A percentile compares a stretch with the other conserved stretches of the same genome.
These are phyloP conservation scores for Cynara cardunculus DNA, from an alignment of 129 eudicot species.

Conservation along the genomic window DNA sequence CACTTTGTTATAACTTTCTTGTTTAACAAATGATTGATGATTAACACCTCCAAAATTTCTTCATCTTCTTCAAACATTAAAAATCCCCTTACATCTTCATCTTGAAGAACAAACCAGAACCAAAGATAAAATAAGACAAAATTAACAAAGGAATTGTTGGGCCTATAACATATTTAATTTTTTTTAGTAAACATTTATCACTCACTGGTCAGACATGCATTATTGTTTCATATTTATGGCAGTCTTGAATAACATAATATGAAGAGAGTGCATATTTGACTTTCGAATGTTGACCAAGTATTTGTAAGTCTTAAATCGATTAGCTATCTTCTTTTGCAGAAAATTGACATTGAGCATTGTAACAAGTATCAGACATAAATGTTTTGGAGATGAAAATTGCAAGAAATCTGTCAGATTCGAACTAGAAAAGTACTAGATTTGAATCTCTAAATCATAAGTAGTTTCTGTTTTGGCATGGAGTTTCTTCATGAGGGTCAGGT, in stretches of 20 bases:
- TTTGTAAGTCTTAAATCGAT: not conserved
- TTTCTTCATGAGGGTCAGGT: too few relatives aligned
- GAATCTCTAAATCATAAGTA: not conserved
- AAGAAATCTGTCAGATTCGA: not conserved
- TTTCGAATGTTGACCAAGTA: not conserved
- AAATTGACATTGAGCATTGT: not conserved
- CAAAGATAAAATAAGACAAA: not conserved
- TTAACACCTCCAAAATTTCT: not conserved
- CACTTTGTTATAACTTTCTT: not conserved
- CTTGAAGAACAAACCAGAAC: not conserved
- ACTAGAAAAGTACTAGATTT: not conserved
- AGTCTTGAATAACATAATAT: not conserved
- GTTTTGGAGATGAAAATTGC: not conserved
- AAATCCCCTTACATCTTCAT: not conserved
- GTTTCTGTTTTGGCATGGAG: too few relatives aligned
- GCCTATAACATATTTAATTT: not conserved
- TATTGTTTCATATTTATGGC: not conserved
- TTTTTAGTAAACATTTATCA: not conserved
- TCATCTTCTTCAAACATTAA: not conserved
- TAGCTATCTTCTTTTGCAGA: not conserved
- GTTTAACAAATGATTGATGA: not conserved
- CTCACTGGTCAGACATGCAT: not conserved
- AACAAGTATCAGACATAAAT: not conserved
- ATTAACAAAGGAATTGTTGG: not conserved
- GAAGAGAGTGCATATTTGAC: not conserved